Base-by-base conservation (phyloP, 139 green algal genomes). In the Picocystis salinarum region DNA sequence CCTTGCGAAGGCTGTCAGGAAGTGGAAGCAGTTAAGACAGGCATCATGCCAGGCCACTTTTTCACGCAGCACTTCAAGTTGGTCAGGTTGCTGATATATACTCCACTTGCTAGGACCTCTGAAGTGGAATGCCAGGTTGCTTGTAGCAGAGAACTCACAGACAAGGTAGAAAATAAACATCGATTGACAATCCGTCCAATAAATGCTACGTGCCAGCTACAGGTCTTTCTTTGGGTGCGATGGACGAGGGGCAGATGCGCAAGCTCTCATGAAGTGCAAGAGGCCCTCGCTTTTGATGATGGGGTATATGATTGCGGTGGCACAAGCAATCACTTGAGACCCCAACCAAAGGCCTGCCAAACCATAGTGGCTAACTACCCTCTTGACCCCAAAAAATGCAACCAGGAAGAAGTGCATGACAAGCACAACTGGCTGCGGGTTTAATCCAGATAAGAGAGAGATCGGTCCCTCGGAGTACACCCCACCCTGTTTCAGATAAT, bases 331-430 rank as follows among this genome's bases (percentile, higher is more conserved):
- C 12, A 71, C 37, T 22, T 56, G 44, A 11, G 45, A 28, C 0
- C 62, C 57, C 27, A 72, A 33, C 25, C 40, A 58, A 22, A 26
- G 17, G 10, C 27, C 40, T 28, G 23, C 15, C 40, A 56, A 23
- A 17, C 48, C 29, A 7, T 13, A 24, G 7, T 10, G 20, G 9
- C 22, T n/a, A 17, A 25, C 17, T 28, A 56, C 25, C 24, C 39
- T 17, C 12, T 10, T n/a, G 33, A 48, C 34, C 7, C 39, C 49
- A 4, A 40, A 94, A 12, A 94, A 40, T 2, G 84, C 82, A 23
- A 91, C 86, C 56, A 75, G 77, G 65, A 96, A 96, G 61, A 96
- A 96, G 68, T 97, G 87, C 56, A 64, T 67, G 23, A 96, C 82
- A 3, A 97, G 73, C 10, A 83, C 55, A 1, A 65, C 71, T 11